Evolutionary conservation across 2,329 filamentous ascomycete genomes (phyloP).

Genomic region (Tricladium varicosporioides): DNA sequence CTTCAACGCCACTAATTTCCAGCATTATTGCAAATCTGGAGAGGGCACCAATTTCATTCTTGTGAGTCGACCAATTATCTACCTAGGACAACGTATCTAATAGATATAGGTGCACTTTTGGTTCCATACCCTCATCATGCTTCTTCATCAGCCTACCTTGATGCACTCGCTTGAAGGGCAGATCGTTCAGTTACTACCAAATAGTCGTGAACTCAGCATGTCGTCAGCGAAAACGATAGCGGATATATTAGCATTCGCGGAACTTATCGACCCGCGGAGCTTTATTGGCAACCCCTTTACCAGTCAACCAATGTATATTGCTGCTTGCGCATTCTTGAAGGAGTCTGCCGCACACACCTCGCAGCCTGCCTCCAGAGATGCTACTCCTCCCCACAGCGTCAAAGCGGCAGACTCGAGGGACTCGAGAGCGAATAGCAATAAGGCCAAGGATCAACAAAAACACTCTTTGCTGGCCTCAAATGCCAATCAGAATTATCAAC

Average conservation of each 20-base stretch:
- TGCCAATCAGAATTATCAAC: constrained; percentile 82
- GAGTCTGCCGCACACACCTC: constrained; percentile 73
- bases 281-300: constrained; percentile 88
- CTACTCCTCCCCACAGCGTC: constrained; percentile 23
- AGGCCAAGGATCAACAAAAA: constrained; percentile 42
- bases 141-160: constrained; percentile 80
- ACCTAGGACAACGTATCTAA: constrained; percentile 75
- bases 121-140: constrained; percentile 77
- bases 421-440: constrained; percentile 24
- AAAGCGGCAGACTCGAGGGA: constrained; percentile 7
- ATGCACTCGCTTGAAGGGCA: constrained; percentile 71
- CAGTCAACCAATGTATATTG: constrained; percentile 88
- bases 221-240: constrained; percentile 77
- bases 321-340: constrained; percentile 83
- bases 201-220: constrained; percentile 66
- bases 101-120: constrained; percentile 81
- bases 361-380: constrained; percentile 59
- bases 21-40: constrained; percentile 75
- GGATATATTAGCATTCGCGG: constrained; percentile 82
- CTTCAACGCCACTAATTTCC: constrained; percentile 85
- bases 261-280: constrained; percentile 80
- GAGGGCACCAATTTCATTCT: constrained; percentile 86
- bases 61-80: constrained; percentile 75
- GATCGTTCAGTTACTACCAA: constrained; percentile 71
- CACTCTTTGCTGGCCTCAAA: constrained; percentile 77